Percentiles rank a stretch among this genome's conserved stretches.
These are phyloP conservation scores for Naegleria gruberi DNA, from an alignment of 208 protist genomes.

Conservation along the genomic window DNA sequence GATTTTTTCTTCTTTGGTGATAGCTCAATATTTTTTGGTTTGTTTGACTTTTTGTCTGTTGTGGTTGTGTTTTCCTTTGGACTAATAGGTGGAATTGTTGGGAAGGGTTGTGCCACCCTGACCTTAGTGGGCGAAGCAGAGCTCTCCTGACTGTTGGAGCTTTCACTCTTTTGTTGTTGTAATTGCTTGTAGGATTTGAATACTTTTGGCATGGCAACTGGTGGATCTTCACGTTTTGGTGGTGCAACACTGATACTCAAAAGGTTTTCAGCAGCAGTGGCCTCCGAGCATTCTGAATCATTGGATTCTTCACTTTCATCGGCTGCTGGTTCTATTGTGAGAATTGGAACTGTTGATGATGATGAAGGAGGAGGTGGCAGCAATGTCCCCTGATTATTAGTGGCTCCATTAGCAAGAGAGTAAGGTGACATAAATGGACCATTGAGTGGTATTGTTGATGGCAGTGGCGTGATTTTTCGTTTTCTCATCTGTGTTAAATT, in stretches of 20 bases:
- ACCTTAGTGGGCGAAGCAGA: neutral
- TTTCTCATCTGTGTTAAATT: neutral
- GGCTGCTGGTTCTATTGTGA: neutral
- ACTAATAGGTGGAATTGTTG: neutral
- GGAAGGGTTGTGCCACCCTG: neutral
- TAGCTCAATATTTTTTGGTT: too few relatives aligned
- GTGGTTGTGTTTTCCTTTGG: neutral
- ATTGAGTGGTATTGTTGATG: too few relatives aligned
- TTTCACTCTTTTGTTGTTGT: neutral
- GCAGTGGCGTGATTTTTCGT: neutral
- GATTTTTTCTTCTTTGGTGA: neutral
- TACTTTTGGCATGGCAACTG: too few relatives aligned
- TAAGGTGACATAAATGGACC: too few relatives aligned
- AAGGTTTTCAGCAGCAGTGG: neutral
- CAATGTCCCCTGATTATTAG: too few relatives aligned
- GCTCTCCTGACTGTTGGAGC: too few relatives aligned
- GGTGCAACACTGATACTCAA: neutral
- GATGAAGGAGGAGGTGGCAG: too few relatives aligned
- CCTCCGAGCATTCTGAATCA: neutral
- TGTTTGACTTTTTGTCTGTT: neutral
- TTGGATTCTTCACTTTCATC: neutral
- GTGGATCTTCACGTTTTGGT: neutral
- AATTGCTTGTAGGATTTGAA: neutral
- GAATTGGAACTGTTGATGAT: too few relatives aligned
- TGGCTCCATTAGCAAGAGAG: too few relatives aligned